phyloP scores from a whole-genome alignment of 306 rosid species.

The Pterocarpus santalinus region DNA sequence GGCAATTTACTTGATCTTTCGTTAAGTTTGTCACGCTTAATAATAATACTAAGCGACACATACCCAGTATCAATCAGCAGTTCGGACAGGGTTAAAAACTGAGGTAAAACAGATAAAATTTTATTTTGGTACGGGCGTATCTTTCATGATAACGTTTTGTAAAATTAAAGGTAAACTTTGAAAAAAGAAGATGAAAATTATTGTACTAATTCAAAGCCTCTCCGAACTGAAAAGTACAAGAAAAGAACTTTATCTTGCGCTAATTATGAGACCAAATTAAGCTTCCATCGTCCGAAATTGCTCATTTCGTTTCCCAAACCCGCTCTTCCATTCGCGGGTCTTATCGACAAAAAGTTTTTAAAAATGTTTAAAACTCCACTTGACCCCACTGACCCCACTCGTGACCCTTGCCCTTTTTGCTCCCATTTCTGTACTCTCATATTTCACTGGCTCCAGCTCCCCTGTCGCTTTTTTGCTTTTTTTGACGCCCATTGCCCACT shows the following conservation, averaged over 20 bases:
- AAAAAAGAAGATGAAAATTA: background rate
- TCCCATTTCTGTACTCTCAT: conserved; percentile 40
- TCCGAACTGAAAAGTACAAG: background rate
- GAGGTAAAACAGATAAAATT: too few relatives aligned
- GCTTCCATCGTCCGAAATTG: background rate
- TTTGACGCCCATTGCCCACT: conserved; percentile 45
- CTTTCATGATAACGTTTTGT: background rate
- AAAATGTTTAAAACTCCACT: conserved; percentile 23
- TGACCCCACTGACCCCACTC: conserved; percentile 27
- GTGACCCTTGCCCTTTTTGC: conserved; percentile 28
- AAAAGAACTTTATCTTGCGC: conserved; percentile 1
- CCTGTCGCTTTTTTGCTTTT: conserved; percentile 42
- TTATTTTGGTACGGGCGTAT: too few relatives aligned
- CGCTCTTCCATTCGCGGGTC: conserved; percentile 35
- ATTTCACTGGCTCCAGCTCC: conserved; percentile 50
- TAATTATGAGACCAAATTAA: conserved; percentile 16
- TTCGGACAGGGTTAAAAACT: too few relatives aligned
- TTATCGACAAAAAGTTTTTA: background rate
- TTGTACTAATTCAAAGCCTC: background rate
- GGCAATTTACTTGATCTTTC: background rate
- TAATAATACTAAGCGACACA: background rate
- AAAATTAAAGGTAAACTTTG: background rate
- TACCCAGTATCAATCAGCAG: background rate
- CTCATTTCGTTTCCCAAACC: background rate
- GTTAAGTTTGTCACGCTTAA: background rate